phyloP scores from a whole-genome alignment of 371 early-diverging fungal genomes.

The Saksenaea vasiformis region DNA sequence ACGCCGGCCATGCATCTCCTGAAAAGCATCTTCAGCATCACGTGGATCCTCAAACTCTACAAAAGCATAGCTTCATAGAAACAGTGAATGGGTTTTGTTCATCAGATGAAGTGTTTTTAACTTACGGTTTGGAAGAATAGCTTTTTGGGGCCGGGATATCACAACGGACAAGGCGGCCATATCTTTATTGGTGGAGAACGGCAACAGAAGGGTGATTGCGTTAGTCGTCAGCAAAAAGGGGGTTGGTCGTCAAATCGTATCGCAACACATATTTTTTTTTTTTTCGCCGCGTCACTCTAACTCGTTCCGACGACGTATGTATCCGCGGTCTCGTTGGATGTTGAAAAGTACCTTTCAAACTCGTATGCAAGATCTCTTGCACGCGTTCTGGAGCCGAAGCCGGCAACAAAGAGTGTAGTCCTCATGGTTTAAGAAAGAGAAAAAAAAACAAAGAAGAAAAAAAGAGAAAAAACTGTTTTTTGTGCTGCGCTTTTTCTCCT shows the following conservation, averaged over 20 bases:
- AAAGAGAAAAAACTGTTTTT: background rate
- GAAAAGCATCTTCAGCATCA: conserved; percentile 87
- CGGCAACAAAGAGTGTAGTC: conserved; percentile 73
- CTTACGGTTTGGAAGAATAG: conserved; percentile 67
- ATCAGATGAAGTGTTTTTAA: conserved; percentile 5
- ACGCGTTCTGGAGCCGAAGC: conserved; percentile 69
- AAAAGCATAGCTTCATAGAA: conserved; percentile 75
- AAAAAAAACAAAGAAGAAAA: background rate
- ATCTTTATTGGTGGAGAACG: conserved; percentile 47
- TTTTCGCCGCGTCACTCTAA: conserved; percentile 1
- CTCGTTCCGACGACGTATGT: conserved; percentile 8
- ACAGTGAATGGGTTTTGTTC: background rate
- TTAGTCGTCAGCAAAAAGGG: conserved; percentile 13
- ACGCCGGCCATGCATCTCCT: conserved; percentile 85
- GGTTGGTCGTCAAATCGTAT: conserved; percentile 7
- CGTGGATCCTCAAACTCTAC: conserved; percentile 88
- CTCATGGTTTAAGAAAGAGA: conserved; percentile 21
- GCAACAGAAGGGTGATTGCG: conserved; percentile 2
- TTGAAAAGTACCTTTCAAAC: conserved; percentile 70
- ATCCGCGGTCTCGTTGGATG: conserved; percentile 7
- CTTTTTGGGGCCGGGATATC: conserved; percentile 83
- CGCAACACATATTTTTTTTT: background rate
- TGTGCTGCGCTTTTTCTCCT: background rate
- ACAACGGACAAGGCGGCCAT: conserved; percentile 80
- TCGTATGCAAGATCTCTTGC: conserved; percentile 84